Conservation (phyloP, 2,329 filamentous ascomycete genomes). For the Xylaria sp. region DNA sequence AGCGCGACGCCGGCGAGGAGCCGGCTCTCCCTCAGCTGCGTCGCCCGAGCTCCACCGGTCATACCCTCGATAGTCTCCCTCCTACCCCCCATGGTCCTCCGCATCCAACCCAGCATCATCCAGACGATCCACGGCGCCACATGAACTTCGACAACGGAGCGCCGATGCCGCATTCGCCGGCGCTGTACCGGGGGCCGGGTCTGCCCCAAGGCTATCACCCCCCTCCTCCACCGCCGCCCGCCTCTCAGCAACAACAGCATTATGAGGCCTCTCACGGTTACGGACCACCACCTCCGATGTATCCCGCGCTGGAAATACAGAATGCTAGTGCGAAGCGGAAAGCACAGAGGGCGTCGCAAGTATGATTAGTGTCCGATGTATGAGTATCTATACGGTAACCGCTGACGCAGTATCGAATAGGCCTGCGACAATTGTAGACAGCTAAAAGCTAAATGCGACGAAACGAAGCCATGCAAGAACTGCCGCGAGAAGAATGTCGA, state of each 20-base stretch:
- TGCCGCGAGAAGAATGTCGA: conserved; percentile 85
- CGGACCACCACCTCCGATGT: conserved; percentile 43
- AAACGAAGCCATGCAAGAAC: conserved; percentile 81
- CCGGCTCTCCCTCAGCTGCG: conserved; percentile 49
- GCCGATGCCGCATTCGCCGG: conserved; percentile 52
- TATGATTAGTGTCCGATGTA: conserved; percentile 40
- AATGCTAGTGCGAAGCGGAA: conserved; percentile 60
- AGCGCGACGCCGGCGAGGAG: conserved; percentile 61
- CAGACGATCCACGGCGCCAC: conserved; percentile 56
- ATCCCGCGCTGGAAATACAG: conserved; percentile 45
- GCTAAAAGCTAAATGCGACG: conserved; percentile 90
- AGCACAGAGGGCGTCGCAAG: conserved; percentile 69
- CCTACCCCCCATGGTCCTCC: conserved; percentile 45
- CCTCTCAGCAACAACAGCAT: conserved; percentile 37
- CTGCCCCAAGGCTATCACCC: conserved; percentile 36
- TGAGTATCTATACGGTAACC: not conserved
- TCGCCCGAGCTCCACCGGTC: conserved; percentile 58
- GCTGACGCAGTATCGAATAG: conserved; percentile 50
- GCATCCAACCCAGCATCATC: conserved; percentile 45
- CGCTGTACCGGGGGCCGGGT: conserved; percentile 40
- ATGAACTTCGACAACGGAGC: conserved; percentile 59
- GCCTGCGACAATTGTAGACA: conserved; percentile 90
- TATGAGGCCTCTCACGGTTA: conserved; percentile 47
- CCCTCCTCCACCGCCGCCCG: conserved; percentile 39
- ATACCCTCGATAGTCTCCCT: conserved; percentile 44